Evolutionary conservation across 164 flowering plant species (phyloP), one percentile per base, ranked within the genome.

Genomic region (Vitis amurensis): DNA sequence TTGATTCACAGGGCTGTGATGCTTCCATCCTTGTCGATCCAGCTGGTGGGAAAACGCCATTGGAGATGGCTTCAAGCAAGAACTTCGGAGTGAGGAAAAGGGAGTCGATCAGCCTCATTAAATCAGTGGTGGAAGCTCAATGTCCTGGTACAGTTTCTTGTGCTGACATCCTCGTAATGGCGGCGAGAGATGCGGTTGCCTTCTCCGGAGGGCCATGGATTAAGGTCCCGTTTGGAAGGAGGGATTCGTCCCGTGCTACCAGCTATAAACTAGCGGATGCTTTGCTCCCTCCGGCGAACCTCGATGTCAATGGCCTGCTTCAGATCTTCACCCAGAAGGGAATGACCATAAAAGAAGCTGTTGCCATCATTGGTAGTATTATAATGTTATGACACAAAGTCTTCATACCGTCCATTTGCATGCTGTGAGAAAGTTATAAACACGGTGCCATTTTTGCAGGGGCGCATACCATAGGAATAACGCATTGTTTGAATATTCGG

Each of bases 131-230:
- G 9, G 91, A 88, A 70, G 68, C 59, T 9, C 80, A 49, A 15
- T 88, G 91, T 48, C 89, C 89, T 0, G 53, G 60, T 17, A 79
- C 78, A 69, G 91, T 88, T 62, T 88, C 91, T 29, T 86, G 91
- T 62, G 63, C 87, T 4, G 89, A 88, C 70, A 73, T 88, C 50
- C 49, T 88, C 11, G 67, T 86, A 9, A 52, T 88, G 68, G 87
- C 87, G 3, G 88, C 89, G 8, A 75, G 87, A 2, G 88, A 88
- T 19, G 86, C 88, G 0, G 87, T 88, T 2, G 79, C 81, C 9
- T 9, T 76, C 19, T 70, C 86, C 0, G 87, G 86, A 11, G 89
- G 91, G 16, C 89, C 91, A 27, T 14, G 2, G 11, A 83, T 88
- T 37, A 69, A 66, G 6, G 82, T 84, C 23, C 91, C 82, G 3